A percentile compares a stretch with the other conserved stretches of the same genome.
Conservation (phyloP, 2,329 filamentous ascomycete species). For the Microsporum audouinii region DNA sequence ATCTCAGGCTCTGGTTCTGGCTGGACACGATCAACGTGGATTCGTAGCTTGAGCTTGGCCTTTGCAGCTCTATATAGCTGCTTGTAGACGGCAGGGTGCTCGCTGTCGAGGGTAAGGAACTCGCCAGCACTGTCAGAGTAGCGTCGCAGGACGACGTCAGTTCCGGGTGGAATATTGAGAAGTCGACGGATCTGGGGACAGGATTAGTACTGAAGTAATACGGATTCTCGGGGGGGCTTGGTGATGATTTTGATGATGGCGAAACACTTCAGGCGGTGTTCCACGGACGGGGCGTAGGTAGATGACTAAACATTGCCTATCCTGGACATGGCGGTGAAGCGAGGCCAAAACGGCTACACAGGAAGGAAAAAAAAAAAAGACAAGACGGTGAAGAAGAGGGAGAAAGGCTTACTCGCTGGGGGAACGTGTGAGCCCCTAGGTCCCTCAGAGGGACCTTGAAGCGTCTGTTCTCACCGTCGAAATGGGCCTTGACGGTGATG, state of each 20-base stretch:
- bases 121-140: constrained; percentile 84
- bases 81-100: constrained; percentile 79
- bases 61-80: constrained; percentile 94
- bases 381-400: constrained; percentile 4
- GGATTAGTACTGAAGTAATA: neutral
- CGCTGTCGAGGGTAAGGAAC: constrained; percentile 67
- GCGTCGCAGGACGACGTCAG: constrained; percentile 65
- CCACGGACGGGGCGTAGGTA: neutral
- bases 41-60: constrained; percentile 92
- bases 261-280: neutral
- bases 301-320: neutral
- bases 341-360: neutral
- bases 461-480: constrained; percentile 63
- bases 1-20: constrained; percentile 13
- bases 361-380: neutral
- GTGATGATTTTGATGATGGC: neutral
- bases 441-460: constrained; percentile 86
- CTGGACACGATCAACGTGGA: constrained; percentile 52
- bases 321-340: neutral
- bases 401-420: constrained; percentile 60
- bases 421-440: constrained; percentile 60
- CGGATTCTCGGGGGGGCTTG: neutral
- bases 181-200: constrained; percentile 53
- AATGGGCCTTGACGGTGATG: constrained; percentile 76
- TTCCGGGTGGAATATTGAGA: constrained; percentile 53